phyloP scores from a whole-genome alignment of 108 stramenopile species.

The Craspedostauros australis region DNA sequence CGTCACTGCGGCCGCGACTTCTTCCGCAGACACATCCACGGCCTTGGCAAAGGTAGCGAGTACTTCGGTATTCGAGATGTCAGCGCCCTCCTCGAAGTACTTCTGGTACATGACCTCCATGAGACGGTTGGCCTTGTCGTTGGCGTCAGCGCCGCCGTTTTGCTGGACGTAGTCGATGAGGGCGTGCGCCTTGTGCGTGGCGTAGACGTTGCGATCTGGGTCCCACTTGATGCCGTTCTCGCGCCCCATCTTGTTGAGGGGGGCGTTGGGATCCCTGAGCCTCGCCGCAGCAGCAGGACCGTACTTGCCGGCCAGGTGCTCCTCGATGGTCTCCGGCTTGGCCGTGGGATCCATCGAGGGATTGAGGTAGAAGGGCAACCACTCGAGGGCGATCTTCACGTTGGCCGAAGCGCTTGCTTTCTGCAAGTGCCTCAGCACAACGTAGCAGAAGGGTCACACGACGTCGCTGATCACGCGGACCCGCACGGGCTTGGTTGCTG shows the following conservation, averaged over 20 bases:
- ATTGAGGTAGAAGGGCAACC: slow-evolving; percentile 32
- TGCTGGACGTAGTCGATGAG: slow-evolving; percentile 25
- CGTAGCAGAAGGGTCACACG: slow-evolving; percentile 40
- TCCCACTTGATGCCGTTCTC: slow-evolving; percentile 27
- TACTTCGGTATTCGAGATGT: slow-evolving; percentile 9
- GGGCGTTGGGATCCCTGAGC: slow-evolving; percentile 21
- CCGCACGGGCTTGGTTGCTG: not conserved
- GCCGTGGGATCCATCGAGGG: slow-evolving; percentile 15
- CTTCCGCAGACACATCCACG: slow-evolving; percentile 4
- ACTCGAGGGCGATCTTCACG: slow-evolving; percentile 13
- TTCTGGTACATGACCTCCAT: slow-evolving; percentile 25
- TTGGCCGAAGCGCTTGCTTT: slow-evolving; percentile 14
- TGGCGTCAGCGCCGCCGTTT: slow-evolving; percentile 5
- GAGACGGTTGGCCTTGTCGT: slow-evolving; percentile 22
- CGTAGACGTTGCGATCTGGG: slow-evolving; percentile 12
- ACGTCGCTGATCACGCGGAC: slow-evolving; percentile 31
- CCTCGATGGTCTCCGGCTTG: slow-evolving; percentile 15
- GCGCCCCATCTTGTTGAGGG: slow-evolving; percentile 10
- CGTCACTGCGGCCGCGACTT: slow-evolving; percentile 11
- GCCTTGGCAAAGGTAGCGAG: slow-evolving; percentile 8
- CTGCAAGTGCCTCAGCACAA: slow-evolving; percentile 30
- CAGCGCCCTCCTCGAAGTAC: slow-evolving; percentile 23
- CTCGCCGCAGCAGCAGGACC: slow-evolving; percentile 8
- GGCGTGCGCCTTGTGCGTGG: slow-evolving; percentile 20
- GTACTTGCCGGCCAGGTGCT: slow-evolving; percentile 20